phyloP scores from a whole-genome alignment of 768 basidiomycete genomes.

The Tricholoma hemisulphureum region DNA sequence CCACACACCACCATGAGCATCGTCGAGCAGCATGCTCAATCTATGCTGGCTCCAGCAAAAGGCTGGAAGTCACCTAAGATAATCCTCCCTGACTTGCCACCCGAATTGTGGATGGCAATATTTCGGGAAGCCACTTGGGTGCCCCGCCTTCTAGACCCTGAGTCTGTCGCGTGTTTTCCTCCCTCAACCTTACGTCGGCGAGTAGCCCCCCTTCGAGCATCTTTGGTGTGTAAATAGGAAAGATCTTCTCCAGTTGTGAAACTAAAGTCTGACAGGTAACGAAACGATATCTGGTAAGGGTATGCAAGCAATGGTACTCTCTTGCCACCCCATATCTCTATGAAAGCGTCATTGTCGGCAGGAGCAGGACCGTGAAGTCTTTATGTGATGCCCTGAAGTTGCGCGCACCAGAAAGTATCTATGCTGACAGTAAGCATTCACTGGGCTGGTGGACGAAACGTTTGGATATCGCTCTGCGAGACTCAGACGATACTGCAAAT shows the following conservation, averaged over 20 bases:
- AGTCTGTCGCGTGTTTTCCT: slow-evolving; percentile 10
- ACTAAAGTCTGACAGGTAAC: slow-evolving; percentile 16
- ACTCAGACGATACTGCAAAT: background rate
- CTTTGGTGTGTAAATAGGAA: slow-evolving; percentile 21
- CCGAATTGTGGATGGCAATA: slow-evolving; percentile 28
- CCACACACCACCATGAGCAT: background rate
- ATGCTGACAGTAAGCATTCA: background rate
- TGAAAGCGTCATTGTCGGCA: slow-evolving; percentile 21
- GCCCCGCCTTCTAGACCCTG: slow-evolving; percentile 19
- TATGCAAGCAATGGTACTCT: slow-evolving; percentile 25
- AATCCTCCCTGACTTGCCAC: slow-evolving; percentile 20
- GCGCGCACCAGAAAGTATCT: background rate
- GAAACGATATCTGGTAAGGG: slow-evolving; percentile 23
- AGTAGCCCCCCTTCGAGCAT: slow-evolving; percentile 12
- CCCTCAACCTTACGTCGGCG: slow-evolving; percentile 11
- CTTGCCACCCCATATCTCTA: slow-evolving; percentile 24
- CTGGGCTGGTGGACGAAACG: slow-evolving; percentile 17
- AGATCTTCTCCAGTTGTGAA: background rate
- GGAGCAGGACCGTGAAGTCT: slow-evolving; percentile 6
- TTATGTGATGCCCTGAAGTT: slow-evolving; percentile 11
- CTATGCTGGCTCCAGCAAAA: background rate
- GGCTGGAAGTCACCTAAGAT: background rate
- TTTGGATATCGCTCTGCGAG: slow-evolving; percentile 19
- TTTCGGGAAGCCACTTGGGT: slow-evolving; percentile 26
- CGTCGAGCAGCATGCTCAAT: background rate